phyloP scores from a whole-genome alignment of 75 land plant species.

The Adiantum capillusveneris region DNA sequence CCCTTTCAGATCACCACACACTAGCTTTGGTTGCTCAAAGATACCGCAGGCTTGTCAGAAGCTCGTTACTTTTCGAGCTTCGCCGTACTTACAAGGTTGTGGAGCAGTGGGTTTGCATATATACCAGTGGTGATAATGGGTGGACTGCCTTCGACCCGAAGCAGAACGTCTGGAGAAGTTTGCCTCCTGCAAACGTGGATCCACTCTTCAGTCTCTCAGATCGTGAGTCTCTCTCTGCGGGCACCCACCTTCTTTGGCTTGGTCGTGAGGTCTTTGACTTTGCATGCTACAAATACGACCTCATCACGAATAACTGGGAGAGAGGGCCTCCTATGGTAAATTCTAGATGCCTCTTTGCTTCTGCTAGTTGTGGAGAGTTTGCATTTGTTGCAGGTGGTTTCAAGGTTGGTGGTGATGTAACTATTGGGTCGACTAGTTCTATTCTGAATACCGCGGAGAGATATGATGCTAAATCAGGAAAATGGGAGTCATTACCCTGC shows the following conservation, averaged over 20 bases:
- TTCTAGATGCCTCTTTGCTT: constrained; percentile 25
- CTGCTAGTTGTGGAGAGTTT: constrained; percentile 26
- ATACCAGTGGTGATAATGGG: constrained; percentile 11
- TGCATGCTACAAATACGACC: constrained; percentile 28
- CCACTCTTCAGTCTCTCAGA: constrained; percentile 17
- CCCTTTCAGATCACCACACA: not conserved
- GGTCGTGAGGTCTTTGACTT: constrained; percentile 16
- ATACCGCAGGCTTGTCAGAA: not conserved
- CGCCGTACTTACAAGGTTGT: constrained; percentile 11
- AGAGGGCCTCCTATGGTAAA: constrained; percentile 26
- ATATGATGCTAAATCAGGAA: constrained; percentile 20
- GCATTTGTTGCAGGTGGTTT: constrained; percentile 38
- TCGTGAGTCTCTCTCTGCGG: constrained; percentile 30
- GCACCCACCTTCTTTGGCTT: constrained; percentile 25
- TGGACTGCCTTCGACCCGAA: constrained; percentile 34
- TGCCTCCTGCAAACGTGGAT: constrained; percentile 23
- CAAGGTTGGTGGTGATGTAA: not conserved
- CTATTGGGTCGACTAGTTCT: too few species aligned
- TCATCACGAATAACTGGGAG: constrained; percentile 17
- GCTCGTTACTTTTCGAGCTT: constrained; percentile 4
- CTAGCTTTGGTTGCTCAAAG: not conserved
- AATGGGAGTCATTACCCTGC: constrained; percentile 41
- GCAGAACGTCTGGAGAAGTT: constrained; percentile 2
- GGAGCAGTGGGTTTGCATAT: constrained; percentile 30
- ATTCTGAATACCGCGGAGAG: constrained; percentile 25